phyloP scores from a whole-genome alignment of 139 green algal genomes.

The Coelastrella sp. region DNA sequence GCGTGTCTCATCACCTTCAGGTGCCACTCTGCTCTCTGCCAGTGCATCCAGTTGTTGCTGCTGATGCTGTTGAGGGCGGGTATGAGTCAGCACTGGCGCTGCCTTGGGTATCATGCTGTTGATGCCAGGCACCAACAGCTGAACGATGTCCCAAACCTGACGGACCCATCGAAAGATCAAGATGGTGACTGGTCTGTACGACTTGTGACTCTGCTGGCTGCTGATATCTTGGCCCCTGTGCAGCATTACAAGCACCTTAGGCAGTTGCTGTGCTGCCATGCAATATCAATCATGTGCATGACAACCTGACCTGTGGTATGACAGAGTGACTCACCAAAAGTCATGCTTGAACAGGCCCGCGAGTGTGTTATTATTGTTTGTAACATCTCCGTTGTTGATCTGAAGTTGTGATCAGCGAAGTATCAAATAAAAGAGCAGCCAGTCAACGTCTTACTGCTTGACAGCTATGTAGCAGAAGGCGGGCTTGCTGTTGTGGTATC shows the following conservation, averaged over 20 bases:
- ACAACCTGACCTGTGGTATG: background rate
- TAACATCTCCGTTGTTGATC: conserved; percentile 78
- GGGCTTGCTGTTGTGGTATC: no score
- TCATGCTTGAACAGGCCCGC: conserved; percentile 66
- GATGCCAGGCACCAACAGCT: background rate
- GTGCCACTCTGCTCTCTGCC: no score
- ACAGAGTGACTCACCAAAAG: conserved; percentile 86
- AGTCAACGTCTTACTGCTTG: no score
- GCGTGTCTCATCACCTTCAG: no score
- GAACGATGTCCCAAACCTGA: conserved; percentile 48
- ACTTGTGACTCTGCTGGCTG: conserved; percentile 81
- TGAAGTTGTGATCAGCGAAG: no score
- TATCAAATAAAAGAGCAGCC: no score
- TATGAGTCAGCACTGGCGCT: background rate
- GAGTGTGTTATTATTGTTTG: conserved; percentile 56
- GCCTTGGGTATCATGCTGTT: background rate
- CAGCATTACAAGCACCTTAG: background rate
- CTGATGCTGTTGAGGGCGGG: no score
- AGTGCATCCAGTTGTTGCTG: conserved; percentile 3
- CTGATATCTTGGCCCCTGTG: conserved; percentile 79
- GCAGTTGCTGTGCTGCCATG: no score
- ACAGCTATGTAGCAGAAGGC: no score
- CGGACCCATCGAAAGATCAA: conserved; percentile 65
- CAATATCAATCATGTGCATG: background rate
- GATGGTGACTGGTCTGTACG: conserved; percentile 78